Evolutionary conservation across 768 basidiomycete species (phyloP).

Genomic region (Coprinopsis cinerea): DNA sequence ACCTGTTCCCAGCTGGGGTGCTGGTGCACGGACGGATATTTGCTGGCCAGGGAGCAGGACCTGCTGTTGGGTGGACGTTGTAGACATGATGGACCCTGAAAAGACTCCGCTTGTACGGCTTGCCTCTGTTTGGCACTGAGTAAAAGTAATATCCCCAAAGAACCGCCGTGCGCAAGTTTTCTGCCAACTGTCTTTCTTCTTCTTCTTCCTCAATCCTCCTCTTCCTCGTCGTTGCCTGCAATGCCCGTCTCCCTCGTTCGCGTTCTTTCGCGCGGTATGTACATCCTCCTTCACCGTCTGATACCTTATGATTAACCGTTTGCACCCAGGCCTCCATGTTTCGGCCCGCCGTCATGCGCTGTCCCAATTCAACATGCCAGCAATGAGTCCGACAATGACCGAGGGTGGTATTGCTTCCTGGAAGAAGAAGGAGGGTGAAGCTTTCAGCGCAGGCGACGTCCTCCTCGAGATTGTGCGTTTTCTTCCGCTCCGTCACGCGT

Average conservation of each 20-base stretch:
- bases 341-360: constrained; percentile 76
- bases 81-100: constrained; percentile 16
- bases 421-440: constrained; percentile 96
- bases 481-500: constrained; percentile 1
- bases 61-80: constrained; percentile 17
- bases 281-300: not conserved
- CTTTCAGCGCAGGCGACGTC: constrained; percentile 87
- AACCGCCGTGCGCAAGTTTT: constrained; percentile 9
- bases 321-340: constrained; percentile 67
- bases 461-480: constrained; percentile 85
- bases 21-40: constrained; percentile 44
- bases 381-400: constrained; percentile 99
- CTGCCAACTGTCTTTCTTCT: constrained; percentile 9
- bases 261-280: constrained; percentile 60
- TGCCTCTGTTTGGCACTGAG: constrained; percentile 27
- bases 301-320: not conserved
- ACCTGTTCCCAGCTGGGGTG: constrained; percentile 57
- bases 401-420: constrained; percentile 97
- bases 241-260: constrained; percentile 67
- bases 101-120: constrained; percentile 22
- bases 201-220: constrained; percentile 19
- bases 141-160: constrained; percentile 22
- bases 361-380: constrained; percentile 90
- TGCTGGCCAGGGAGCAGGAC: constrained; percentile 81
- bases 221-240: constrained; percentile 13